Conservation (phyloP, 495 filamentous ascomycete genomes). For the Xylaria curta region DNA sequence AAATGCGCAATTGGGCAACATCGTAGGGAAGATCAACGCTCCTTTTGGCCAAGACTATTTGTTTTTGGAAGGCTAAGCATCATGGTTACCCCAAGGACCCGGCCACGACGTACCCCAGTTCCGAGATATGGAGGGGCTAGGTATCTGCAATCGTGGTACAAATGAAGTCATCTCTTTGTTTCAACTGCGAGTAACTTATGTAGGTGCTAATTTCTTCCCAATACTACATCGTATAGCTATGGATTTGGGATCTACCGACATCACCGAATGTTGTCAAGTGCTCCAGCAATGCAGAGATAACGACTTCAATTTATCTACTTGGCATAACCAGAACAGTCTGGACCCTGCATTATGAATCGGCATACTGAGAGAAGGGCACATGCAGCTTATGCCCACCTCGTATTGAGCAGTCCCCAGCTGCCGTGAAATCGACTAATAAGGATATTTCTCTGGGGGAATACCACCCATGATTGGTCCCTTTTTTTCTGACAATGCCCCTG, state of each 20-base stretch:
- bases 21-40: slow-evolving; percentile 1
- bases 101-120: background rate
- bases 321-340: background rate
- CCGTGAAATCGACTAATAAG: background rate
- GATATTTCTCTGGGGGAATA: background rate
- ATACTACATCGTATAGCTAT: slow-evolving; percentile 8
- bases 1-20: slow-evolving; percentile 1
- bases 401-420: slow-evolving; percentile 6
- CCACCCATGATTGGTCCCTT: background rate
- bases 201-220: background rate
- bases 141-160: background rate
- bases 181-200: too few relatives aligned
- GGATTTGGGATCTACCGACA: background rate
- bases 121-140: background rate
- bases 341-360: slow-evolving; percentile 4
- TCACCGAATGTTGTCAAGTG: background rate
- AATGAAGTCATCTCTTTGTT: slow-evolving; percentile 11
- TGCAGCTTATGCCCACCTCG: slow-evolving; percentile 16
- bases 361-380: background rate
- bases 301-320: background rate
- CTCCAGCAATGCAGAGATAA: background rate
- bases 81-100: background rate
- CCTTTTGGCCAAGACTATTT: background rate
- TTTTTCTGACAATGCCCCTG: background rate
- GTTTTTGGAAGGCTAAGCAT: background rate